Evolutionary conservation across 495 filamentous ascomycete species (phyloP).

Genomic region (Podospora sp.): DNA sequence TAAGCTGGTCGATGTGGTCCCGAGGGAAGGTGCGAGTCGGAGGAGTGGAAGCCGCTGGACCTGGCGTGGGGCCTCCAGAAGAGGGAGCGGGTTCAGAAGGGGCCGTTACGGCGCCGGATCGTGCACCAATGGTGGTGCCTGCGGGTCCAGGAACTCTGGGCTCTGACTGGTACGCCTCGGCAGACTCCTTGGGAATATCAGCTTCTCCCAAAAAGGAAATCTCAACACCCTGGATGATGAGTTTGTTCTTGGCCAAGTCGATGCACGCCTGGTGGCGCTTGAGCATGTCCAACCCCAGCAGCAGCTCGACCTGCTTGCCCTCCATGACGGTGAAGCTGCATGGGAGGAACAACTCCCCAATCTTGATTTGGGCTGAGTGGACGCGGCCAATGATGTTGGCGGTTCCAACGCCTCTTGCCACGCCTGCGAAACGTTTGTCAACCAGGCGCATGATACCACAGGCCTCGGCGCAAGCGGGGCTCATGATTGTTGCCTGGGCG

Average conservation of each 20-base stretch:
- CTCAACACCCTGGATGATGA: constrained; percentile 84
- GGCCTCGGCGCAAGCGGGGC: constrained; percentile 81
- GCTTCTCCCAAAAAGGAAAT: constrained; percentile 89
- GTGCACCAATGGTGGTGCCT: constrained; percentile 80
- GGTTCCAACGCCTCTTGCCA: constrained; percentile 90
- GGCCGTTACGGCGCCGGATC: constrained; percentile 78
- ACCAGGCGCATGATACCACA: constrained; percentile 98
- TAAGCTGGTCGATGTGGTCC: constrained; percentile 69
- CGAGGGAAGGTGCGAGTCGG: constrained; percentile 51
- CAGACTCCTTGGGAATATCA: constrained; percentile 83
- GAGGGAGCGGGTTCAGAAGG: constrained; percentile 57
- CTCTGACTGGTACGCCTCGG: constrained; percentile 73
- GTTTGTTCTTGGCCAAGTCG: constrained; percentile 75
- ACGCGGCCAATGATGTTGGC: constrained; percentile 93
- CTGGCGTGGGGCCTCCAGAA: constrained; percentile 16
- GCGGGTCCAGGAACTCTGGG: constrained; percentile 83
- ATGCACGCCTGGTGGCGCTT: constrained; percentile 92
- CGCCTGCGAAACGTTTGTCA: constrained; percentile 85
- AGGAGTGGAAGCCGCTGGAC: constrained; percentile 30
- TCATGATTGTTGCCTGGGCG: constrained; percentile 99
- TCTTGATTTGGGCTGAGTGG: constrained; percentile 89
- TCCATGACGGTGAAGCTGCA: constrained; percentile 99
- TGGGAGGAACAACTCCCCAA: constrained; percentile 82
- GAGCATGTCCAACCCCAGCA: constrained; percentile 94
- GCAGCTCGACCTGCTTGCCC: constrained; percentile 93